phyloP scores from a whole-genome alignment of 2,329 filamentous ascomycete genomes.

The Eutypella sp. region DNA sequence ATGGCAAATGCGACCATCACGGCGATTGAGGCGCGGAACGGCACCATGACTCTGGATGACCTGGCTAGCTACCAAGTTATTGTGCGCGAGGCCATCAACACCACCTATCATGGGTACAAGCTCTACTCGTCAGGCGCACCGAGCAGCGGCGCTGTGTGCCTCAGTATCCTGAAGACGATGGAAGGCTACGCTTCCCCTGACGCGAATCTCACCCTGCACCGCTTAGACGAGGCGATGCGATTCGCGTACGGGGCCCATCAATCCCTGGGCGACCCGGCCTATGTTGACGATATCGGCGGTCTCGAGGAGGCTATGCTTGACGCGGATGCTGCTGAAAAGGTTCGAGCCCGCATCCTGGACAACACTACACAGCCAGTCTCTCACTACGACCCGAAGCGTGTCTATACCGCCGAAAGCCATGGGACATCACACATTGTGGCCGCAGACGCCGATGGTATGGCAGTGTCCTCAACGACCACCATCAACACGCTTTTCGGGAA shows the following conservation, averaged over 20 bases:
- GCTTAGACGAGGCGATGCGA: conserved; percentile 80
- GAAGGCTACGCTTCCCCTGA: conserved; percentile 63
- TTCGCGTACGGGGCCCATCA: conserved; percentile 80
- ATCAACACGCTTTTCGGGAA: conserved; percentile 84
- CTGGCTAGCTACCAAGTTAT: conserved; percentile 60
- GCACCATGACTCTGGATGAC: conserved; percentile 59
- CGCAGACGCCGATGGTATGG: conserved; percentile 67
- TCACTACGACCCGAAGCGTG: conserved; percentile 65
- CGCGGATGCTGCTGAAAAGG: conserved; percentile 50
- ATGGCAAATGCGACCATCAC: conserved; percentile 71
- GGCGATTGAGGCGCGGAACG: conserved; percentile 62
- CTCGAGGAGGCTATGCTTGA: conserved; percentile 68
- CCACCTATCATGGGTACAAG: conserved; percentile 65
- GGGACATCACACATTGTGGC: conserved; percentile 72
- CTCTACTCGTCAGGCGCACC: conserved; percentile 69
- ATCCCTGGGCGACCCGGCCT: conserved; percentile 78
- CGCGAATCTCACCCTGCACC: conserved; percentile 68
- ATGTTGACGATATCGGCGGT: conserved; percentile 55
- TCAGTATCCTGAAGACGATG: conserved; percentile 76
- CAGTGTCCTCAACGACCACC: conserved; percentile 79
- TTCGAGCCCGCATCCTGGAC: conserved; percentile 67
- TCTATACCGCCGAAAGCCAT: conserved; percentile 64
- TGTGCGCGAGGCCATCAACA: conserved; percentile 56
- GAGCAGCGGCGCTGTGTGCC: conserved; percentile 69
- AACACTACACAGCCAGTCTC: conserved; percentile 63